Evolutionary conservation across 352 stramenopile species (phyloP).

Genomic region (Phytophthora pini): DNA sequence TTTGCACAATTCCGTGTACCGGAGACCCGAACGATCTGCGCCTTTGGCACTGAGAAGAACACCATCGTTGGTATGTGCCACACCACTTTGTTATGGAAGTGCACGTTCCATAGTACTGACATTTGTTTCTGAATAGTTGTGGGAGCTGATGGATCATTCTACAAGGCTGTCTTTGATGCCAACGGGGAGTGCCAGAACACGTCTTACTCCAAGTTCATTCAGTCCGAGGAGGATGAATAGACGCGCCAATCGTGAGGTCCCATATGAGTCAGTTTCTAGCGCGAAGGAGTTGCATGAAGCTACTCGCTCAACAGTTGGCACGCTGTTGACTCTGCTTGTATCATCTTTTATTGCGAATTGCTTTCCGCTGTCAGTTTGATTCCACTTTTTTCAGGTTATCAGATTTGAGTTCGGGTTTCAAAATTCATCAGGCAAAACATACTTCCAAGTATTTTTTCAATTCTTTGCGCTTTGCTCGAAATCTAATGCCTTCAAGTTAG

Average conservation of each 20-base stretch:
- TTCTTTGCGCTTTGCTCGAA: too few relatives aligned
- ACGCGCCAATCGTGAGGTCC: conserved; percentile 15
- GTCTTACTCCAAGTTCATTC: conserved; percentile 92
- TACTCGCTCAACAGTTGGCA: conserved; percentile 17
- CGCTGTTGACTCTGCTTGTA: conserved; percentile 41
- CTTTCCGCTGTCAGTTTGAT: conserved; percentile 31
- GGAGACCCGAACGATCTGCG: conserved; percentile 92
- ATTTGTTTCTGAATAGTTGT: conserved; percentile 62
- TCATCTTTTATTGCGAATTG: conserved; percentile 45
- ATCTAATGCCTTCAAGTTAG: conserved; percentile 27
- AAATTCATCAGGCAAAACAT: conserved; percentile 12
- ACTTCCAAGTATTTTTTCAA: neutral
- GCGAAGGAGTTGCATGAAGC: conserved; percentile 19
- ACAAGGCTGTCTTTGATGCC: conserved; percentile 89
- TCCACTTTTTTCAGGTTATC: conserved; percentile 27
- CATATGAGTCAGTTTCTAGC: conserved; percentile 19
- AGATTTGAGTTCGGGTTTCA: conserved; percentile 30
- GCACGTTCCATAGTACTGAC: too few relatives aligned
- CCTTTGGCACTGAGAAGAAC: conserved; percentile 93
- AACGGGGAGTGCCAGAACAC: conserved; percentile 91
- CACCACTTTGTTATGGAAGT: neutral
- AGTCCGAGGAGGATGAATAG: conserved; percentile 89
- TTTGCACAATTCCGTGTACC: conserved; percentile 94
- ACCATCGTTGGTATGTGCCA: conserved; percentile 87
- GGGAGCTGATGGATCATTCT: conserved; percentile 87